phyloP scores from a whole-genome alignment of 2,329 filamentous ascomycete species.

The Akanthomyces dipterigenus region DNA sequence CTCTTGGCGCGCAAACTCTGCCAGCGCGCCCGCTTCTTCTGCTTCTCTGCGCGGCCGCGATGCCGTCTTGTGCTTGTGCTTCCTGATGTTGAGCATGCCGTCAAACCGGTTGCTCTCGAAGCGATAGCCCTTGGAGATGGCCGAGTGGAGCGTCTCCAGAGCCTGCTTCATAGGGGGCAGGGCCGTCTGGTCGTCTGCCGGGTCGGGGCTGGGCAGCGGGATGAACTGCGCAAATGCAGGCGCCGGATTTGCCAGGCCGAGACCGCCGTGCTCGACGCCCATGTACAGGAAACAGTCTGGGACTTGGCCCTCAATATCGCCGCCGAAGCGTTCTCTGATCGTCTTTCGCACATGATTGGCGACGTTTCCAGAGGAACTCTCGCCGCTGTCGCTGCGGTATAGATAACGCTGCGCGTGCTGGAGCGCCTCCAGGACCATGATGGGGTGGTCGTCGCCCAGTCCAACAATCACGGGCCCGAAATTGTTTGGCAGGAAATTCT shows the following conservation, averaged over 20 bases:
- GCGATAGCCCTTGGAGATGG: conserved; percentile 4
- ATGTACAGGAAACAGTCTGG: conserved; percentile 35
- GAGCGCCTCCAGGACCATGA: conserved; percentile 8
- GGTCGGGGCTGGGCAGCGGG: not conserved
- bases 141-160: not conserved
- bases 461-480: conserved; percentile 46
- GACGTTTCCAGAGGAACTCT: conserved; percentile 36
- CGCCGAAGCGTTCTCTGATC: conserved; percentile 42
- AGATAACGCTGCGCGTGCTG: conserved; percentile 5
- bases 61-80: not conserved
- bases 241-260: conserved; percentile 31
- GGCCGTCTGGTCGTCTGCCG: not conserved
- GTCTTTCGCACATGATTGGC: conserved; percentile 38
- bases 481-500: conserved; percentile 50
- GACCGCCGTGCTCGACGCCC: conserved; percentile 31
- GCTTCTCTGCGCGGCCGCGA: not conserved
- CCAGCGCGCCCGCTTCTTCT: not conserved
- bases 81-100: not conserved
- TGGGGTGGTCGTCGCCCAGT: conserved; percentile 7
- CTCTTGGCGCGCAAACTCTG: not conserved
- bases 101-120: not conserved
- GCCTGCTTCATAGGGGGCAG: conserved; percentile 1
- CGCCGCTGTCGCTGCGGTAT: not conserved
- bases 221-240: conserved; percentile 8
- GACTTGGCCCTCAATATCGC: conserved; percentile 22